Evolutionary conservation across 306 rosid species (phyloP).

Genomic region (Vachellia pachyceras): DNA sequence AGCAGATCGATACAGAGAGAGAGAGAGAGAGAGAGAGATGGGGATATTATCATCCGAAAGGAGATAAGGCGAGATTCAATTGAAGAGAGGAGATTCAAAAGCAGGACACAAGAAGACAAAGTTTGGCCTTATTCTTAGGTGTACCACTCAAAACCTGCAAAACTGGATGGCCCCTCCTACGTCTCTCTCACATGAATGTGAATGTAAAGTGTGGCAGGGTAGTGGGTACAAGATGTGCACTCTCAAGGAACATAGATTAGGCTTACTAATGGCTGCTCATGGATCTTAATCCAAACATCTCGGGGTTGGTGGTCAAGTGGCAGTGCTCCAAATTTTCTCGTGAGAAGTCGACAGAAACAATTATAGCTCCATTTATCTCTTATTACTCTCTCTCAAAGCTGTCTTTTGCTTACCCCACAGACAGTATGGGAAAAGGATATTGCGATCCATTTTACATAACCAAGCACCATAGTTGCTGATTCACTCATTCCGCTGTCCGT

Average conservation of each 20-base stretch:
- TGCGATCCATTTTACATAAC: background rate
- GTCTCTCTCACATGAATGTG: background rate
- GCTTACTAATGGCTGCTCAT: background rate
- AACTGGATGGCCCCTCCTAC: constrained; percentile 37
- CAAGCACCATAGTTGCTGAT: background rate
- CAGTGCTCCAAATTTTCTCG: constrained; percentile 58
- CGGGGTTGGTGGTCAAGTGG: constrained; percentile 33
- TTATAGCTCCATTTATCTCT: constrained; percentile 47
- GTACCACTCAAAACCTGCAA: constrained; percentile 49
- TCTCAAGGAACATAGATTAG: background rate
- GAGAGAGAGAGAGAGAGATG: background rate
- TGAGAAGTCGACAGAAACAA: constrained; percentile 65
- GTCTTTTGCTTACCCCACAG: constrained; percentile 14
- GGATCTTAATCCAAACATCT: background rate
- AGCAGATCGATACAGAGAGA: constrained; percentile 4
- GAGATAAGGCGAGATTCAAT: constrained; percentile 36
- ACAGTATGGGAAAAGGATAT: constrained; percentile 17
- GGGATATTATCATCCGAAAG: background rate
- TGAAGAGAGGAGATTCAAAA: constrained; percentile 37
- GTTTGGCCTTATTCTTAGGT: constrained; percentile 44
- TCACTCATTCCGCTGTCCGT: background rate
- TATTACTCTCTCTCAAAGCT: constrained; percentile 5
- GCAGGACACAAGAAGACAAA: constrained; percentile 38
- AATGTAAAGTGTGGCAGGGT: background rate
- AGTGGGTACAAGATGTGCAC: constrained; percentile 40